These are phyloP conservation scores for Glycine soja DNA, from an alignment of 306 rosid species.

Conservation along the genomic window DNA sequence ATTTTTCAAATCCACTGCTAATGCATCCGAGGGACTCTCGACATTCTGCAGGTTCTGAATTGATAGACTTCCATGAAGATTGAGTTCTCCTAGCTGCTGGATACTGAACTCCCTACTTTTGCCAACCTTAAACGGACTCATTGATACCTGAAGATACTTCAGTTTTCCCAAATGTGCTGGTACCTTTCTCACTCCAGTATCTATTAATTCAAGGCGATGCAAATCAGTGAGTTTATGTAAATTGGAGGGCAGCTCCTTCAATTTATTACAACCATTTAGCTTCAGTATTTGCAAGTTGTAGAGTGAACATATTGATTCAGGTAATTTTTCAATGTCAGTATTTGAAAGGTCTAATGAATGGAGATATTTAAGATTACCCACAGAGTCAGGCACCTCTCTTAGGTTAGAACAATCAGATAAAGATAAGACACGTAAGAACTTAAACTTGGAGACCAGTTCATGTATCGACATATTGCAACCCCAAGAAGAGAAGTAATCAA, in stretches of 20 bases:
- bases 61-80: no score
- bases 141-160: no score
- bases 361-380: not conserved
- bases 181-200: no score
- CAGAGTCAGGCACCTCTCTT: not conserved
- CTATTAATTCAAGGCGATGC: no score
- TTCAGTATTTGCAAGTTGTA: not conserved
- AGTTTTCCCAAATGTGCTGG: no score
- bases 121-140: no score
- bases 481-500: not conserved
- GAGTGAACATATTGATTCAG: not conserved
- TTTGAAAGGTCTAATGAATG: not conserved
- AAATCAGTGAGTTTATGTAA: no score
- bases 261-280: not conserved
- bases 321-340: not conserved
- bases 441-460: not conserved
- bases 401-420: not conserved
- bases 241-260: not conserved
- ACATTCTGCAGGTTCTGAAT: no score
- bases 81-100: no score
- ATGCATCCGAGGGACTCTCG: no score
- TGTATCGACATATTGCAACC: not conserved
- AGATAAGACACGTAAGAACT: not conserved
- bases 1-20: no score
- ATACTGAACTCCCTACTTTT: no score